Conservation (phyloP, 2,329 filamentous ascomycete species). For the Celoporthe dispersa region DNA sequence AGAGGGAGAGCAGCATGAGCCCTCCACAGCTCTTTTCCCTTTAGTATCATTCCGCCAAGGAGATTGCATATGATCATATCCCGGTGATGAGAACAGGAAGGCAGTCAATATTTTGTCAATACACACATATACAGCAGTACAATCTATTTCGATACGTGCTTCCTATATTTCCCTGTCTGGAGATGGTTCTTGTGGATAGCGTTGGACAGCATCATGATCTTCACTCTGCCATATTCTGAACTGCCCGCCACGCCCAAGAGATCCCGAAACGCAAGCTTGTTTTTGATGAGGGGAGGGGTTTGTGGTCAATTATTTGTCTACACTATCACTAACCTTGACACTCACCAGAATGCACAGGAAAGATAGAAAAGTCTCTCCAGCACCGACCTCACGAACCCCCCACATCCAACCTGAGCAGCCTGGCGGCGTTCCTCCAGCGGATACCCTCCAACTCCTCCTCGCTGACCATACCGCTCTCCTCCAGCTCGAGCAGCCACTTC, state of each 20-base stretch:
- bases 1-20: neutral
- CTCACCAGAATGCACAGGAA: no score
- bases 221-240: neutral
- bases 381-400: conserved; percentile 18
- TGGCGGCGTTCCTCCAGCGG: conserved; percentile 55
- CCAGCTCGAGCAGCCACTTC: conserved; percentile 52
- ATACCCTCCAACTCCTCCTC: conserved; percentile 54
- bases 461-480: conserved; percentile 52
- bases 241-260: no score
- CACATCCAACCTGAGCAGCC: conserved; percentile 44
- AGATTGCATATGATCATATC: neutral
- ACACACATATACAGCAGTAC: neutral
- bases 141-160: no score
- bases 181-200: neutral
- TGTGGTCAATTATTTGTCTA: neutral
- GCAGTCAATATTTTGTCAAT: no score
- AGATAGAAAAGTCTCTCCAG: neutral
- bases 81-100: no score
- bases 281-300: neutral
- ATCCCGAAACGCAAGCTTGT: no score
- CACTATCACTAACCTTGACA: neutral
- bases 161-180: no score
- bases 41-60: no score
- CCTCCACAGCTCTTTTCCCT: no score
- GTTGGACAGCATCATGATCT: neutral